Percentiles rank a stretch among this genome's conserved stretches.
Conservation (phyloP, 1,139 yeast genomes). For the Debaryomyces fabryi region DNA sequence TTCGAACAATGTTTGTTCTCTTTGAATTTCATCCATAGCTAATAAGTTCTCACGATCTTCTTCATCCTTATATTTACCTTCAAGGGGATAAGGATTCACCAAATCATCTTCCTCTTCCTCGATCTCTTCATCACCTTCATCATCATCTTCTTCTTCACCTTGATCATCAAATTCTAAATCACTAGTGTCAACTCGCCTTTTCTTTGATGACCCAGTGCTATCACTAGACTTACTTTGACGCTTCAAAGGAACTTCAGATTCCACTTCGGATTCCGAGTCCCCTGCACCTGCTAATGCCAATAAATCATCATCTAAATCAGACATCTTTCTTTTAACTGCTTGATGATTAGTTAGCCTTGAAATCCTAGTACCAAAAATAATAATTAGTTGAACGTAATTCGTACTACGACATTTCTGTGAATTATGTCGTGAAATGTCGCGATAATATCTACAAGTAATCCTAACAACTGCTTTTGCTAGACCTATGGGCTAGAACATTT, state of each 20-base stretch:
- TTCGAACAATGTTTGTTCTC: slow-evolving; percentile 88
- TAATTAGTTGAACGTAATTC: not conserved
- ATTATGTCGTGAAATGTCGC: not conserved
- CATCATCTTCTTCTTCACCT: slow-evolving; percentile 45
- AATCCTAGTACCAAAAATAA: not conserved
- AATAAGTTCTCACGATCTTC: slow-evolving; percentile 69
- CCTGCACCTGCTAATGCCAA: slow-evolving; percentile 80
- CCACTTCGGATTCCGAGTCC: slow-evolving; percentile 32
- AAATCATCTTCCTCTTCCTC: slow-evolving; percentile 39
- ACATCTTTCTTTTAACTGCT: slow-evolving; percentile 26
- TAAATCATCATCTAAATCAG: slow-evolving; percentile 85
- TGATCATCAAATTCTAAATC: slow-evolving; percentile 24
- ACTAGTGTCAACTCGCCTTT: slow-evolving; percentile 19
- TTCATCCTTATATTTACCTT: slow-evolving; percentile 86
- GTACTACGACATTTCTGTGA: not conserved
- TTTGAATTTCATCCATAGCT: slow-evolving; percentile 83
- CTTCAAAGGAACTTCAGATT: slow-evolving; percentile 25
- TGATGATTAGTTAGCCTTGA: not conserved
- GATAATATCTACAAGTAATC: not conserved
- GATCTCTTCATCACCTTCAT: slow-evolving; percentile 30
- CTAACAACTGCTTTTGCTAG: too few species aligned
- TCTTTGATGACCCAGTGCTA: slow-evolving; percentile 23
- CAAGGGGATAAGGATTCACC: slow-evolving; percentile 83
- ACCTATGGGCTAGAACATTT: too few species aligned
- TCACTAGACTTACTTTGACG: slow-evolving; percentile 17